Conservation (phyloP, 2,329 filamentous ascomycete species). For the Aspergillus brasiliensis region DNA sequence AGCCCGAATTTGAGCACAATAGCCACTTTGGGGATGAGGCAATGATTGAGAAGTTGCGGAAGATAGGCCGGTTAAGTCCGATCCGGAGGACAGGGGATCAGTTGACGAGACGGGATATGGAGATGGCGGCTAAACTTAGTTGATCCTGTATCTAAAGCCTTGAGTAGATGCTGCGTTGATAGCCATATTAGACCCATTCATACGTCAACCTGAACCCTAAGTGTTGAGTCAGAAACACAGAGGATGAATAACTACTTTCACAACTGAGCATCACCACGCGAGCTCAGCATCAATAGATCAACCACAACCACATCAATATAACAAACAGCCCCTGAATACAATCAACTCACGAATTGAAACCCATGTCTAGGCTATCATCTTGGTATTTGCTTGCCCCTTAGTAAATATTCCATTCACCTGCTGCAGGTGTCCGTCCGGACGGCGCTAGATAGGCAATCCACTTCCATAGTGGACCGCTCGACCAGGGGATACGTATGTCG, state of each 20-base stretch:
- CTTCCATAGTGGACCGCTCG: too few relatives aligned
- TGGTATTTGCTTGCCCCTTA: neutral
- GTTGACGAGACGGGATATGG: constrained; percentile 54
- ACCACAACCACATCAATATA: neutral
- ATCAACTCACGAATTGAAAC: neutral
- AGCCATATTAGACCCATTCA: neutral
- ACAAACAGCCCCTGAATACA: neutral
- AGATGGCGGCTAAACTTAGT: constrained; percentile 43
- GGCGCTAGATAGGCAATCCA: neutral
- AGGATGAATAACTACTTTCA: neutral
- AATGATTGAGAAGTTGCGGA: constrained; percentile 61
- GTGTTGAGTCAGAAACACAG: neutral
- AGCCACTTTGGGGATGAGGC: constrained; percentile 67
- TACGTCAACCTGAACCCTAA: too few relatives aligned
- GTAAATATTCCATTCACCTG: neutral
- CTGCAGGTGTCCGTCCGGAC: neutral
- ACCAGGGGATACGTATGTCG: too few relatives aligned
- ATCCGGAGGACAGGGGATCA: constrained; percentile 54
- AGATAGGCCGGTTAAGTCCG: constrained; percentile 59
- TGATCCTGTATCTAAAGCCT: neutral
- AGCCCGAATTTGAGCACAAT: constrained; percentile 80
- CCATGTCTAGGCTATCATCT: too few relatives aligned
- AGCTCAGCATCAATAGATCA: neutral
- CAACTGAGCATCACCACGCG: neutral
- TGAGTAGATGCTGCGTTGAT: neutral